Percentiles rank a stretch among this genome's conserved stretches.
Evolutionary conservation across 495 filamentous ascomycete genomes (phyloP).

Genomic region (Penicillium coprophilum): DNA sequence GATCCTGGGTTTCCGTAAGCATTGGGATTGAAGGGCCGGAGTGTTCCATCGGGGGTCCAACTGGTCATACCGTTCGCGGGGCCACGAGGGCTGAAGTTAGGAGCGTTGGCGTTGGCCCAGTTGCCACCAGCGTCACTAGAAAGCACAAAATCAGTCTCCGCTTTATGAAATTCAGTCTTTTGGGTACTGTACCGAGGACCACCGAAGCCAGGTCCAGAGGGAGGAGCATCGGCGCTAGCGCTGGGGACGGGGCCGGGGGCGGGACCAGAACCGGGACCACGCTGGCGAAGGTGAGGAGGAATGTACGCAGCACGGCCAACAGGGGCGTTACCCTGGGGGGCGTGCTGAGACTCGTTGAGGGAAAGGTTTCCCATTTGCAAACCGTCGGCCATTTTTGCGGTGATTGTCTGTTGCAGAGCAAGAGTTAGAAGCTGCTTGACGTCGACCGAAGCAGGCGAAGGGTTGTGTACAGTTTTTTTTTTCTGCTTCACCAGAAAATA

Average conservation of each 20-base stretch:
- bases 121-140: conserved; percentile 54
- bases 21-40: conserved; percentile 60
- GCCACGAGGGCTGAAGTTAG: conserved; percentile 65
- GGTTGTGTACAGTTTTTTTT: conserved; percentile 24
- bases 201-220: conserved; percentile 33
- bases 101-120: conserved; percentile 66
- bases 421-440: conserved; percentile 21
- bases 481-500: conserved; percentile 18
- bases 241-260: conserved; percentile 13
- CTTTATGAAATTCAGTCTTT: not conserved
- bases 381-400: conserved; percentile 85
- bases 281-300: conserved; percentile 84
- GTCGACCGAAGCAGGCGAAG: conserved; percentile 6
- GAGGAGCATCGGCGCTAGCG: conserved; percentile 43
- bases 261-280: conserved; percentile 39
- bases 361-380: conserved; percentile 86
- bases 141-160: conserved; percentile 12
- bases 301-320: conserved; percentile 81
- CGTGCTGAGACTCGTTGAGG: conserved; percentile 71
- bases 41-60: conserved; percentile 39
- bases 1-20: conserved; percentile 66
- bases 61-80: conserved; percentile 45
- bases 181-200: conserved; percentile 40
- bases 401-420: conserved; percentile 13
- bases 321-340: conserved; percentile 41